Evolutionary conservation across 164 flowering plant genomes (phyloP), one percentile per base, ranked within the genome.

Genomic region (Magnolia sinica): DNA sequence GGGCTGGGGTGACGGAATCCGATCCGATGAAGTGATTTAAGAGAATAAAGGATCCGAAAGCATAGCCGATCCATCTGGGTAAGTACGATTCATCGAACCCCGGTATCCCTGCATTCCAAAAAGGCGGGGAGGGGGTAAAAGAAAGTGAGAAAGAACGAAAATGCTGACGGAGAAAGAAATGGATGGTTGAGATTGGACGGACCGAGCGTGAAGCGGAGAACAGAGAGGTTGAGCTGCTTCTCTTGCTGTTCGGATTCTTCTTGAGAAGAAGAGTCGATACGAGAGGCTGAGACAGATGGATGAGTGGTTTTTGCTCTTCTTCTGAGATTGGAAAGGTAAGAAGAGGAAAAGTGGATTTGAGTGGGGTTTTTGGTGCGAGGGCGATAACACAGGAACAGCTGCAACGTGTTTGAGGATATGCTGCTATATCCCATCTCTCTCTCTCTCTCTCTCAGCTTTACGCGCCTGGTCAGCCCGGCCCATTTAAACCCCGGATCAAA

Each of bases 181-280:
- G 45, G 45, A 37, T 37, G 45, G 45, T 37, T 37, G 73, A 14
- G 29, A 1, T 65, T 20, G 50, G 1, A 67, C 76, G 59, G 23
- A 90, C 98, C 98, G 55, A 94, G 81, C 0, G 98, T 95, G 80
- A 95, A 95, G 68, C 98, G 97, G 77, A 95, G 94, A 77, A 95
- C 98, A 11, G 97, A 95, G 86, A 95, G 91, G 65, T 91, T 91
- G 80, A 90, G 86, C 19, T 86, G 91, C 37, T 86, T 80, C 9
- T 74, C 70, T 45, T 75, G 83, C 50, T 73, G 80, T 2, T 79
- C 71, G 55, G 85, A 16, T 24, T 78, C 76, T 29, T 68, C 61
- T 55, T 55, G 16, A 11, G 61, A 71, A 31, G 76, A 37, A 73
- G 78, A 27, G 75, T 76, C 71, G 77, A 73, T 74, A 76, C 79